Evolutionary conservation across 2,329 filamentous ascomycete genomes (phyloP).

Genomic region (Diaporthe sp.): DNA sequence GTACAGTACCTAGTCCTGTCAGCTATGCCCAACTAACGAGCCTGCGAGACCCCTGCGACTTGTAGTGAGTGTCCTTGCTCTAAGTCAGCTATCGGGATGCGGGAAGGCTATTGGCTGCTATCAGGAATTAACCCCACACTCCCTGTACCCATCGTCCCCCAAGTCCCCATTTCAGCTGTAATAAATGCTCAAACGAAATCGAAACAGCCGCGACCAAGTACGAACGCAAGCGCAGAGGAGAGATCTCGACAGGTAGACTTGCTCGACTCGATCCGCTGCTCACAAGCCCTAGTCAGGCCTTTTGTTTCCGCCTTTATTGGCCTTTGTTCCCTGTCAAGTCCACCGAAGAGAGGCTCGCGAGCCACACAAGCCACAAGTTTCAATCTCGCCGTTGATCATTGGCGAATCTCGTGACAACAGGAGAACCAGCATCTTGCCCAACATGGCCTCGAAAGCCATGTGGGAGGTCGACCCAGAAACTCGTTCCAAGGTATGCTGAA

Average conservation of each 20-base stretch:
- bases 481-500: conserved; percentile 80
- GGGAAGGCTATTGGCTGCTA: conserved; percentile 25
- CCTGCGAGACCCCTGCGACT: background rate
- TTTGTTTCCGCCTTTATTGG: background rate
- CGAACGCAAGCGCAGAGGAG: background rate
- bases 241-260: background rate
- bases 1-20: background rate
- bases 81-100: conserved; percentile 5
- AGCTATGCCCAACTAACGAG: background rate
- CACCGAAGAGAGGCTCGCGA: conserved; percentile 23
- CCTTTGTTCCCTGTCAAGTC: conserved; percentile 24
- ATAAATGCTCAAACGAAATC: conserved; percentile 24
- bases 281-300: background rate
- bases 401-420: conserved; percentile 10
- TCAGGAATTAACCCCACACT: conserved; percentile 26
- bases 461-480: conserved; percentile 99
- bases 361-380: conserved; percentile 37
- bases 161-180: background rate
- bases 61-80: background rate
- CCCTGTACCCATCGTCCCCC: conserved; percentile 11
- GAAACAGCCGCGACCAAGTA: conserved; percentile 11
- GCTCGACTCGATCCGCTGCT: conserved; percentile 1
- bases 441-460: conserved; percentile 82
- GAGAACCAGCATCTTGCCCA: conserved; percentile 40
- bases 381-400: background rate